phyloP scores from a whole-genome alignment of 1,284 basidiomycete species.

The Ceratobasidium sp. region DNA sequence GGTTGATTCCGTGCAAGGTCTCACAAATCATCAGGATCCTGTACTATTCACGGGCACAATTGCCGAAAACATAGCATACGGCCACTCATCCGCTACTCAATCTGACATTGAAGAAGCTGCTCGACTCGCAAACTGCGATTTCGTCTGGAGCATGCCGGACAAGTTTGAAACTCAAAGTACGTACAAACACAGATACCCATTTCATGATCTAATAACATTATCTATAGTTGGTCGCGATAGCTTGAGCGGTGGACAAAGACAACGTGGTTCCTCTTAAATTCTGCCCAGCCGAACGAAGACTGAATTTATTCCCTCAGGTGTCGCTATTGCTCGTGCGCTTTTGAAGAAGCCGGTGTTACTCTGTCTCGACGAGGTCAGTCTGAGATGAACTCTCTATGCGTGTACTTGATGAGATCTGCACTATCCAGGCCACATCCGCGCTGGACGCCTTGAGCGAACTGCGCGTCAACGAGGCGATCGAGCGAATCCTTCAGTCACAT shows the following conservation, averaged over 20 bases:
- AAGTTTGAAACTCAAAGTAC: constrained; percentile 83
- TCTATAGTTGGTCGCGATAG: constrained; percentile 78
- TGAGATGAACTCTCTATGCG: not conserved
- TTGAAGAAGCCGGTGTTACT: constrained; percentile 88
- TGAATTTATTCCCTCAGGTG: constrained; percentile 42
- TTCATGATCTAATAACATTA: not conserved
- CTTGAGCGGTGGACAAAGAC: constrained; percentile 79
- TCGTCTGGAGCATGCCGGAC: constrained; percentile 91
- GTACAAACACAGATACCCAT: constrained; percentile 54
- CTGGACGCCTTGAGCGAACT: constrained; percentile 93
- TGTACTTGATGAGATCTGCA: not conserved
- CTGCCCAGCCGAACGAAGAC: not conserved
- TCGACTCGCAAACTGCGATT: constrained; percentile 93
- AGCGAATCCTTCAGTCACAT: constrained; percentile 81
- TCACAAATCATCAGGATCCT: constrained; percentile 68
- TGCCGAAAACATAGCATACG: constrained; percentile 94
- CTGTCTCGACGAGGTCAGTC: constrained; percentile 86
- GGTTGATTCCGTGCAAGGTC: not conserved
- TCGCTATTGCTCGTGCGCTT: constrained; percentile 73
- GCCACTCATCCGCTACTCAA: constrained; percentile 78
- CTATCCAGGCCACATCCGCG: constrained; percentile 65
- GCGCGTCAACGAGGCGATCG: constrained; percentile 91
- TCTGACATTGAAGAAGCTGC: constrained; percentile 92
- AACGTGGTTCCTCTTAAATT: constrained; percentile 64
- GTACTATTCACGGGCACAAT: constrained; percentile 89